Base-by-base conservation (phyloP, 345 rosid genomes). In the Kernera saxatilis region DNA sequence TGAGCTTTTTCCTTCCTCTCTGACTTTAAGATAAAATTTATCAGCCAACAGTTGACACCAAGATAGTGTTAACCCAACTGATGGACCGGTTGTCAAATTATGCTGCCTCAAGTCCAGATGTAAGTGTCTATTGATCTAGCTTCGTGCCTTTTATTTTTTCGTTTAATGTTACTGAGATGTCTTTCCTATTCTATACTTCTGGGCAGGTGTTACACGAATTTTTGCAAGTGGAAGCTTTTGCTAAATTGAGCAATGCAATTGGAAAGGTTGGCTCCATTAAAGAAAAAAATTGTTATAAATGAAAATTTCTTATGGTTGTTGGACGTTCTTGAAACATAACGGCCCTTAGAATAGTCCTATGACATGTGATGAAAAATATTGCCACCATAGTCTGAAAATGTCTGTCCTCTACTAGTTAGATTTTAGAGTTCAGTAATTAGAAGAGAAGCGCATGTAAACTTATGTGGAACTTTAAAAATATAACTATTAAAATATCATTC, bases 21-120 rank as follows among this genome's bases (percentile, higher is more conserved):
- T 74, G 55, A 62, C 73, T 29, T 54, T 43, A 58, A 75, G 27
- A 25, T 32, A 18, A 56, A 41, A 15, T 69, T 77, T 79, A 70
- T 61, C 86, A 92, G 98, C 91, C 91, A 64, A 79, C 89, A 14
- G 96, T 92, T 71, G 98, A 92, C 75, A 78, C 88, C 79, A 92
- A 90, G 81, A 85, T 86, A 46, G 87, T 92, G 79, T 78, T 92
- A 58, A 88, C 96, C 37, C 86, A 81, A 75, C 79, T 92, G 72
- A 92, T 92, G 98, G 98, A 90, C 37, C 84, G 98, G 74, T 84
- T 92, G 67, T 92, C 98, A 77, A 92, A 84, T 71, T 88, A 92
- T 77, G 96, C 96, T 53, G 89, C 88, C 48, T 88, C 95, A 73
- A 90, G 83, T 77, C 35, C 83, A 60, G 96, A 88, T 70, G 96